phyloP scores from a whole-genome alignment of 768 basidiomycete species.

The Cantharellus cinnabarinus region DNA sequence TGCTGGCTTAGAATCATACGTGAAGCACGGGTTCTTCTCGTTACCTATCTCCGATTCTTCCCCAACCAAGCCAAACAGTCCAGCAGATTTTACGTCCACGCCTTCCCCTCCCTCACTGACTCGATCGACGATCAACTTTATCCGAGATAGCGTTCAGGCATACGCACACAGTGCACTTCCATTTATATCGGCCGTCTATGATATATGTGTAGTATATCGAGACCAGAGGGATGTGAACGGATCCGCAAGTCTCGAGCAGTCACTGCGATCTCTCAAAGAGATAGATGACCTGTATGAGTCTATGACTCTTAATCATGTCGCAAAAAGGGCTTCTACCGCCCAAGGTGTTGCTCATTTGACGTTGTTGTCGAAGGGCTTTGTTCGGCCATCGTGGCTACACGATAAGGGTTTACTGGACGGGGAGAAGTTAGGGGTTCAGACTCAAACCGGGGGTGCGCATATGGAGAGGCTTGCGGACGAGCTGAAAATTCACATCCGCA shows the following conservation, averaged over 20 bases:
- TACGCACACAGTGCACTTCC: constrained; percentile 60
- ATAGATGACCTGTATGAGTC: constrained; percentile 66
- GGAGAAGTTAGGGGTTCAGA: constrained; percentile 5
- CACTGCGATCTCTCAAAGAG: constrained; percentile 26
- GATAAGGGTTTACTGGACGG: constrained; percentile 10
- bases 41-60: constrained; percentile 13
- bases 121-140: constrained; percentile 27
- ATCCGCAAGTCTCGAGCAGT: constrained; percentile 8
- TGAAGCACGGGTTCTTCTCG: constrained; percentile 57
- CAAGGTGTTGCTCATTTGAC: constrained; percentile 89
- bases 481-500: constrained; percentile 48
- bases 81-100: background rate
- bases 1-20: constrained; percentile 75
- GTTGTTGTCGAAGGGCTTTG: constrained; percentile 66
- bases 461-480: constrained; percentile 31
- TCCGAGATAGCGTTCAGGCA: constrained; percentile 50
- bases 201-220: constrained; percentile 8
- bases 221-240: constrained; percentile 8
- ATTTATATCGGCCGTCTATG: constrained; percentile 60
- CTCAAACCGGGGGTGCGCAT: background rate
- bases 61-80: constrained; percentile 11
- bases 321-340: constrained; percentile 66
- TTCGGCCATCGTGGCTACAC: constrained; percentile 25
- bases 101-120: constrained; percentile 4
- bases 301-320: constrained; percentile 79